These are phyloP conservation scores for Berkeleyomyces rouxiae DNA, from an alignment of 2,329 filamentous ascomycete genomes.

Conservation along the genomic window DNA sequence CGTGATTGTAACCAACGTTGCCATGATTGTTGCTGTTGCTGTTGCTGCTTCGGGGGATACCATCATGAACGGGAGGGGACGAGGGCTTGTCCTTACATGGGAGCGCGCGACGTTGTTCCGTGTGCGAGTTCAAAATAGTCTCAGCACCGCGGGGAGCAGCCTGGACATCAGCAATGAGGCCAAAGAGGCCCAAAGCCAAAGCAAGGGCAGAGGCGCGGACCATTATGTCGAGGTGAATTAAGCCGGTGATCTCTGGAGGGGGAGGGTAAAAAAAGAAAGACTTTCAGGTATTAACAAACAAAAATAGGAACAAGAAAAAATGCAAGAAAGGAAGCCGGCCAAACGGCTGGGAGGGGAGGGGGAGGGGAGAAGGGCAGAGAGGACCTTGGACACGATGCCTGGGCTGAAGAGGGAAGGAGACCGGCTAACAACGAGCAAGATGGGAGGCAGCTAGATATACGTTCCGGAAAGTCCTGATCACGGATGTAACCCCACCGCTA, in stretches of 20 bases:
- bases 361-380: not conserved
- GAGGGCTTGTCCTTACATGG: constrained; percentile 2
- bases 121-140: not conserved
- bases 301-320: not conserved
- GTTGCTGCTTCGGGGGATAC: not conserved
- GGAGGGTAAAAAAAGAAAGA: not conserved
- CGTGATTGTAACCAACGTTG: not conserved
- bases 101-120: not conserved
- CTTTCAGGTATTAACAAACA: not conserved
- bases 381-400: not conserved
- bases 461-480: not conserved
- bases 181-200: not conserved
- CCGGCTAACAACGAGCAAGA: not conserved
- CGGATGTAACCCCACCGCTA: not conserved
- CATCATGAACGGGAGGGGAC: not conserved
- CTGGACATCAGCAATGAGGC: not conserved
- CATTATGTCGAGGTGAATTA: not conserved
- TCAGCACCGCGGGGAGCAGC: not conserved
- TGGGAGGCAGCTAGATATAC: not conserved
- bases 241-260: not conserved
- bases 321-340: not conserved
- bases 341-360: not conserved
- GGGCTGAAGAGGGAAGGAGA: not conserved
- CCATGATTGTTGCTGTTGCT: not conserved
- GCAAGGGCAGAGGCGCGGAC: not conserved